phyloP scores from a whole-genome alignment of 176 grass and related monocot species.

The Avena insularis region DNA sequence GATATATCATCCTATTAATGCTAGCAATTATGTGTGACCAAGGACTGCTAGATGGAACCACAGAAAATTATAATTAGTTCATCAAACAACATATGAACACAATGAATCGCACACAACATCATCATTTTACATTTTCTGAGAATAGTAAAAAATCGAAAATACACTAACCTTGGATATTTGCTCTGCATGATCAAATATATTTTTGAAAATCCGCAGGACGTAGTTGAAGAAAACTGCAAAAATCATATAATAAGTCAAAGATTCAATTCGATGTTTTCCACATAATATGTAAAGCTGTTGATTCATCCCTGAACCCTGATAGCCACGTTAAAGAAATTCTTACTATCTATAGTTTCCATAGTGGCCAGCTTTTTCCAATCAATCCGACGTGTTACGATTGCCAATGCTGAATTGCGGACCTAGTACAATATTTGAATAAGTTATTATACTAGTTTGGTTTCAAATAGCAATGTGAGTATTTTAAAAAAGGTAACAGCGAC shows the following conservation, averaged over 20 bases:
- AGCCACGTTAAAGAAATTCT: conserved; percentile 35
- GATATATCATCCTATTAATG: conserved; percentile 26
- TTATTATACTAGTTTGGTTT: conserved; percentile 26
- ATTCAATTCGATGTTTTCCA: conserved; percentile 28
- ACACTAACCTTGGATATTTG: conserved; percentile 91
- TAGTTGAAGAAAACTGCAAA: conserved; percentile 94
- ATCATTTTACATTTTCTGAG: background rate
- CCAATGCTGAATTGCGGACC: conserved; percentile 86
- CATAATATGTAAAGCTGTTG: conserved; percentile 12
- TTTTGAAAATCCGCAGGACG: conserved; percentile 89
- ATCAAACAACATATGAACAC: conserved; percentile 14
- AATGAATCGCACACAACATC: background rate
- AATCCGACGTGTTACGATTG: conserved; percentile 81
- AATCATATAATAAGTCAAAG: conserved; percentile 26
- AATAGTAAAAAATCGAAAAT: conserved; percentile 33
- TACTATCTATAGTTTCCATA: conserved; percentile 95
- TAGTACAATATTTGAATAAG: conserved; percentile 46
- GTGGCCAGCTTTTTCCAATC: conserved; percentile 66
- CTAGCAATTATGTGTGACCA: background rate
- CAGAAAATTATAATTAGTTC: conserved; percentile 6
- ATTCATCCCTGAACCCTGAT: conserved; percentile 21
- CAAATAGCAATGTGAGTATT: conserved; percentile 36
- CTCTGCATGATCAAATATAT: conserved; percentile 94
- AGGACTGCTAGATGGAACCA: background rate
- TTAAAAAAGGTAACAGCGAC: conserved; percentile 5